These are phyloP conservation scores for Eurotiales sp. DNA, from an alignment of 2,329 filamentous ascomycete genomes.

Conservation along the genomic window DNA sequence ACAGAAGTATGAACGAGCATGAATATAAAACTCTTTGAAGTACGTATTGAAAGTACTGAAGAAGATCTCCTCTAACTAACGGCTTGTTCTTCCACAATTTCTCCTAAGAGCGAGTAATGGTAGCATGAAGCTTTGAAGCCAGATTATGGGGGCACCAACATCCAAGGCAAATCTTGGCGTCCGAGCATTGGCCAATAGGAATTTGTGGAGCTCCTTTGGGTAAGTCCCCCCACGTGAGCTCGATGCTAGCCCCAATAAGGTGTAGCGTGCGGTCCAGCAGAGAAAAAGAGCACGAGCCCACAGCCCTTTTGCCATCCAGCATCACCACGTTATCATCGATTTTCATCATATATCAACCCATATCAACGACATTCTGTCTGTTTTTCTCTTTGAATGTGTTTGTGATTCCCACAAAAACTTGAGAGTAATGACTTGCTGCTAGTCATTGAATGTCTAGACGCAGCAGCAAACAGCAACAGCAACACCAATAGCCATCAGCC, in stretches of 20 bases:
- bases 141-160: too few species aligned
- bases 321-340: not conserved
- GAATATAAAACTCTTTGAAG: too few species aligned
- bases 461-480: not conserved
- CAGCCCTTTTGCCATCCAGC: constrained; percentile 9
- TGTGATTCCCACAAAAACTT: not conserved
- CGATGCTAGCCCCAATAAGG: not conserved
- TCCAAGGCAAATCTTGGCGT: not conserved
- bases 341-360: not conserved
- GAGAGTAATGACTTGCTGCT: constrained; percentile 6
- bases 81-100: too few species aligned
- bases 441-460: constrained; percentile 4
- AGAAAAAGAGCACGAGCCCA: constrained; percentile 12
- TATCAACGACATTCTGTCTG: not conserved
- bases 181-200: not conserved
- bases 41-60: too few species aligned
- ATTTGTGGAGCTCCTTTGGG: not conserved
- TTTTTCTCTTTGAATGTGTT: not conserved
- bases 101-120: too few species aligned
- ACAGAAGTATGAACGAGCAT: too few species aligned
- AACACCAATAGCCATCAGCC: constrained; percentile 1
- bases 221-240: constrained; percentile 8
- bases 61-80: too few species aligned
- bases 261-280: not conserved
- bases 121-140: too few species aligned